Conservation (phyloP, 176 grass and related monocot species). For the sorghum (Sorghum bicolor) region DNA sequence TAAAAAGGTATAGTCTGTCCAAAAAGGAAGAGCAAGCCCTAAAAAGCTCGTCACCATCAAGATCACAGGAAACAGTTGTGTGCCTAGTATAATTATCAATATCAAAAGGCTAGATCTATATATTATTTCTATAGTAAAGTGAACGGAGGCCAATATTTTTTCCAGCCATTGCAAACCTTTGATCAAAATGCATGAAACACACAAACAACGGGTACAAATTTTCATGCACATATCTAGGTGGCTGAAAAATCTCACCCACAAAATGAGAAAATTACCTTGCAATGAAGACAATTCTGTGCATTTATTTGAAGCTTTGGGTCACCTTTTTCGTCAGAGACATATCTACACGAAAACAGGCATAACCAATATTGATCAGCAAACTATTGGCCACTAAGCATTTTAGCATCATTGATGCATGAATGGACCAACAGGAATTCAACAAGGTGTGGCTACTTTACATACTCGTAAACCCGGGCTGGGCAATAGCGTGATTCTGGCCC, state of each 20-base stretch:
- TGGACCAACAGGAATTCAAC: background rate
- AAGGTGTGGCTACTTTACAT: conserved; percentile 26
- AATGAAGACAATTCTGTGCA: conserved; percentile 96
- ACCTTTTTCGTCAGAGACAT: conserved; percentile 65
- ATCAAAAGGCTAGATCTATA: background rate
- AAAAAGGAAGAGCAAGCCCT: background rate
- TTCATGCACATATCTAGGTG: background rate
- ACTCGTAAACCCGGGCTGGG: conserved; percentile 96
- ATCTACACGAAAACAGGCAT: conserved; percentile 42
- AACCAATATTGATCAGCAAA: background rate
- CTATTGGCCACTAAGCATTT: background rate
- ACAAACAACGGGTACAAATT: background rate
- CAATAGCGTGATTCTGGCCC: conserved; percentile 84
- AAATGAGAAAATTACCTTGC: conserved; percentile 63
- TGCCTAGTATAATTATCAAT: background rate
- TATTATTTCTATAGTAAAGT: background rate
- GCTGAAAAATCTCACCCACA: background rate
- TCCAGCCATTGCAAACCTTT: background rate
- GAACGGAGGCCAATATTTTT: background rate
- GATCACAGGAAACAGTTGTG: background rate
- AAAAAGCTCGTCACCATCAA: background rate
- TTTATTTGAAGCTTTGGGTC: conserved; percentile 83
- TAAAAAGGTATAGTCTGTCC: background rate
- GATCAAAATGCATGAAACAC: background rate
- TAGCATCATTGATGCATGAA: background rate